Percentiles rank a stretch among this genome's conserved stretches.
These are phyloP conservation scores for Claviceps monticola DNA, from an alignment of 2,329 filamentous ascomycete genomes.

Conservation along the genomic window DNA sequence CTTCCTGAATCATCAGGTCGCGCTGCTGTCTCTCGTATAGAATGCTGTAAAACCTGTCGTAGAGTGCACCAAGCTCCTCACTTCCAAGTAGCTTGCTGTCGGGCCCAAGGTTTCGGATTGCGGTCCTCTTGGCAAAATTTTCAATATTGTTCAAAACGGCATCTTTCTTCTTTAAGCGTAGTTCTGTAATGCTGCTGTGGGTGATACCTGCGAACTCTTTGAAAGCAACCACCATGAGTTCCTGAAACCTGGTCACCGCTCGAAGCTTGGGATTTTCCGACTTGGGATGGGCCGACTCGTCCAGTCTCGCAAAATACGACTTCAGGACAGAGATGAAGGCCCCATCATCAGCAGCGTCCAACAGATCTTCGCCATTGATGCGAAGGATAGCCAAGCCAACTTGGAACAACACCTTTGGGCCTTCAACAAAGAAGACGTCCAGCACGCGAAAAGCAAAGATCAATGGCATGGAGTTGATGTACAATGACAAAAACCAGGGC, in stretches of 20 bases:
- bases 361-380: conserved; percentile 89
- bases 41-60: conserved; percentile 86
- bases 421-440: conserved; percentile 96
- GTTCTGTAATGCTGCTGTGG: conserved; percentile 78
- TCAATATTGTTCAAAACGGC: conserved; percentile 91
- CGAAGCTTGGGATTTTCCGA: conserved; percentile 91
- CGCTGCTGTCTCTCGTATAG: conserved; percentile 86
- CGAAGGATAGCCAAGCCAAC: conserved; percentile 91
- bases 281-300: conserved; percentile 90
- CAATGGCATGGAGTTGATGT: conserved; percentile 98
- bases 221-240: conserved; percentile 97
- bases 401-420: conserved; percentile 93
- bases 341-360: conserved; percentile 88
- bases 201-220: conserved; percentile 96
- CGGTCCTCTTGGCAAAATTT: conserved; percentile 91
- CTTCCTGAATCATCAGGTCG: conserved; percentile 62
- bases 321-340: conserved; percentile 95
- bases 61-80: conserved; percentile 78
- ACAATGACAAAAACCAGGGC: conserved; percentile 94
- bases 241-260: conserved; percentile 90
- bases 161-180: conserved; percentile 85
- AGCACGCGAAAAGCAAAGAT: conserved; percentile 94
- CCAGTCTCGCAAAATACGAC: conserved; percentile 80
- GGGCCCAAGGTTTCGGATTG: conserved; percentile 85
- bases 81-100: conserved; percentile 83